Evolutionary conservation across 176 grass and related monocot species (phyloP).

Genomic region (Hordeum vulgare): DNA sequence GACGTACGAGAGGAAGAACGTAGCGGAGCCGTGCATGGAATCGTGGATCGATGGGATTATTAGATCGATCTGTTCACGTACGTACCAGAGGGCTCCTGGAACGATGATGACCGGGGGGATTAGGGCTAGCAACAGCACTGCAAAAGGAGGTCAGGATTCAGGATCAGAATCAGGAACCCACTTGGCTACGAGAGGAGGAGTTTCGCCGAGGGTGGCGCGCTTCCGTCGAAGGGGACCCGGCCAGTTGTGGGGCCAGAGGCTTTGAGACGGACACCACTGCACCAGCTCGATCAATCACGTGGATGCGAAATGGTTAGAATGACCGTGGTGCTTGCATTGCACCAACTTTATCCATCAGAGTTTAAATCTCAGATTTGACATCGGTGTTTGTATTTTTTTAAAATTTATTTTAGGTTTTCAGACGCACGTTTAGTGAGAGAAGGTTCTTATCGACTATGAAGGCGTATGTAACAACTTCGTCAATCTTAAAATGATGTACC

Average conservation of each 20-base stretch:
- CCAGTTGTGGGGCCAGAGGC: background rate
- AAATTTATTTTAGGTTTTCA: no score
- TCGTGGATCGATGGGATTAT: background rate
- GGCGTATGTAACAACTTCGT: no score
- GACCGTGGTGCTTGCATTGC: no score
- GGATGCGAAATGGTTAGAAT: no score
- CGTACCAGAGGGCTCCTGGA: background rate
- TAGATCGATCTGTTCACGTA: background rate
- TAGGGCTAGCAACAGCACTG: background rate
- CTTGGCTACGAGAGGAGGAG: background rate
- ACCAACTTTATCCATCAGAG: no score
- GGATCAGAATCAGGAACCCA: no score
- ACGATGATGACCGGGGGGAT: background rate
- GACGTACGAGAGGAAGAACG: background rate
- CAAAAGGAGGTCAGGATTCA: background rate
- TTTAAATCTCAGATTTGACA: no score
- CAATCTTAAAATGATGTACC: no score
- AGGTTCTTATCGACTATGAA: no score
- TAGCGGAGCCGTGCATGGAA: background rate
- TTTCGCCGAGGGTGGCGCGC: background rate
- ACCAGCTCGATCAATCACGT: background rate
- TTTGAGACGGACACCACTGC: background rate
- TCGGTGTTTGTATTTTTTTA: no score
- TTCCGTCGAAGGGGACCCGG: background rate
- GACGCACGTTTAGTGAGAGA: no score